Evolutionary conservation across 768 basidiomycete genomes (phyloP).

Genomic region (Collybia mongolica): DNA sequence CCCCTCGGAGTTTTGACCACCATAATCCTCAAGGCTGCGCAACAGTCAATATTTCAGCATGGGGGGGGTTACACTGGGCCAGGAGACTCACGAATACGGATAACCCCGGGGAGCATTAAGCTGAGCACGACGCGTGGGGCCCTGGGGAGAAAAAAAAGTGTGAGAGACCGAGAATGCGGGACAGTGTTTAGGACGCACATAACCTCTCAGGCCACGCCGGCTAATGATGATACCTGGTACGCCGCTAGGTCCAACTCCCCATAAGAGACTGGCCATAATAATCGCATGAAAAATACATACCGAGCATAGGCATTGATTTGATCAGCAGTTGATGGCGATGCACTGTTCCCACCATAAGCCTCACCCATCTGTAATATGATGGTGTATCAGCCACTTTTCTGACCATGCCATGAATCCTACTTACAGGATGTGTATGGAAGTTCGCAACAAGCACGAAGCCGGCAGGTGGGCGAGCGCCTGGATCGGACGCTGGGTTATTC

Average conservation of each 20-base stretch:
- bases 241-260: too few species aligned
- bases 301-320: background rate
- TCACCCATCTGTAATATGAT: background rate
- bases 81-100: background rate
- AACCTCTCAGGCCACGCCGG: too few species aligned
- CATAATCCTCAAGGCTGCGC: too few species aligned
- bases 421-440: slow-evolving; percentile 1
- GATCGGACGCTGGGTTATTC: background rate
- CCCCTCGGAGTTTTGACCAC: background rate
- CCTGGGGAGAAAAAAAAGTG: background rate
- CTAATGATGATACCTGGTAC: too few species aligned
- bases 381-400: background rate
- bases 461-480: background rate
- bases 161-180: too few species aligned
- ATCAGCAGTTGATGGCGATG: background rate
- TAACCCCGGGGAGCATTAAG: slow-evolving; percentile 2
- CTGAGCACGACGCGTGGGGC: slow-evolving; percentile 1
- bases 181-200: background rate
- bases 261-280: background rate
- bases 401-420: background rate
- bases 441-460: background rate
- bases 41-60: too few species aligned
- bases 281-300: background rate
- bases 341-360: slow-evolving; percentile 1
- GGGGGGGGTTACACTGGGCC: background rate